Evolutionary conservation across 2,329 filamentous ascomycete species (phyloP).

Genomic region (Colletotrichum graminicola): DNA sequence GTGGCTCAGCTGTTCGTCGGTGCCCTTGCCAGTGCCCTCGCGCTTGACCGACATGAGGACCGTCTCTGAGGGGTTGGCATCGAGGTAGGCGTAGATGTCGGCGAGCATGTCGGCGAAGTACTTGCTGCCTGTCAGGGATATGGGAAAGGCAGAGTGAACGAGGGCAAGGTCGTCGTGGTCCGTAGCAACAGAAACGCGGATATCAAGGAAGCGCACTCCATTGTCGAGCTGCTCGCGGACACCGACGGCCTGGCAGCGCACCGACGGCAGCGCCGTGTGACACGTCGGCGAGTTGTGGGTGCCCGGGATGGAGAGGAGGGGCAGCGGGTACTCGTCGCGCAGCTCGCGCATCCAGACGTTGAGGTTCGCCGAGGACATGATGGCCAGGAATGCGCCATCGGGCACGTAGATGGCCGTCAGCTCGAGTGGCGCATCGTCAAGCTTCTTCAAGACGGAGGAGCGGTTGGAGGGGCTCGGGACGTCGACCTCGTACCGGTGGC

Average conservation of each 20-base stretch:
- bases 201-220: conserved; percentile 93
- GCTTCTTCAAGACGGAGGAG: conserved; percentile 70
- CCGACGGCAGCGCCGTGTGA: conserved; percentile 87
- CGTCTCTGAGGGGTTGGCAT: conserved; percentile 82
- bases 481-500: conserved; percentile 78
- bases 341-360: conserved; percentile 85
- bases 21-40: conserved; percentile 85
- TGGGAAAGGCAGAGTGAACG: conserved; percentile 91
- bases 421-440: conserved; percentile 65
- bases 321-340: conserved; percentile 77
- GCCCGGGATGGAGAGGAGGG: conserved; percentile 88
- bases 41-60: conserved; percentile 91
- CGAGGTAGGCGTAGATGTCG: conserved; percentile 80
- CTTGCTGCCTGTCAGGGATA: conserved; percentile 84
- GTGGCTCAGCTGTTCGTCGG: conserved; percentile 81
- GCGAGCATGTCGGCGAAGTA: conserved; percentile 81
- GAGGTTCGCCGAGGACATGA: conserved; percentile 79
- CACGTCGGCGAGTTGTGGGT: conserved; percentile 95
- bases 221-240: conserved; percentile 85
- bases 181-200: conserved; percentile 73
- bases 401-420: conserved; percentile 77
- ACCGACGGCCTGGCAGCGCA: conserved; percentile 89
- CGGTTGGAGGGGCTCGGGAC: conserved; percentile 72
- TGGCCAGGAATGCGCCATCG: conserved; percentile 65
- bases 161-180: conserved; percentile 78